A percentile compares a stretch with the other conserved stretches of the same genome.
These are phyloP conservation scores for Periconia sp. DNA, from an alignment of 2,329 filamentous ascomycete species.

Conservation along the genomic window DNA sequence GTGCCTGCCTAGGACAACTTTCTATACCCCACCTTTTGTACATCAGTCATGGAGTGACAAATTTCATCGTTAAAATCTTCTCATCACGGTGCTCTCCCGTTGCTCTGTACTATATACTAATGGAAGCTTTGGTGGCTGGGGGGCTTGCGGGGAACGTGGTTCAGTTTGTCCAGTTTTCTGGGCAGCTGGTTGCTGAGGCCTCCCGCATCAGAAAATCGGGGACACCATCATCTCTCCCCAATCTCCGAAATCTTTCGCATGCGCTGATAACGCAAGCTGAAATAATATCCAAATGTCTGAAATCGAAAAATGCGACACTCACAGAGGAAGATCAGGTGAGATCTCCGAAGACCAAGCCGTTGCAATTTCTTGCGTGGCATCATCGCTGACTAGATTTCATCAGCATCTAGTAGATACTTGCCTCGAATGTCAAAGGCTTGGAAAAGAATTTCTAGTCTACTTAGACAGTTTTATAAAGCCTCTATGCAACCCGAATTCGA, in stretches of 20 bases:
- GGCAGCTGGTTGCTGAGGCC: conserved; percentile 7
- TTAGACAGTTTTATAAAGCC: conserved; percentile 3
- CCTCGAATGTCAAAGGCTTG: conserved; percentile 8
- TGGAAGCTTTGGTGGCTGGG: conserved; percentile 18
- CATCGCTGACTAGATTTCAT: background rate
- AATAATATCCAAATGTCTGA: background rate
- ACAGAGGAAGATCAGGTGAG: conserved; percentile 12
- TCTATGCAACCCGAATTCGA: no score
- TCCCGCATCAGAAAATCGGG: conserved; percentile 5
- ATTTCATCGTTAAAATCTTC: no score
- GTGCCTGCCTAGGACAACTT: no score
- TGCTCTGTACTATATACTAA: no score
- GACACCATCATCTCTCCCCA: conserved; percentile 1
- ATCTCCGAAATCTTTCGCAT: background rate
- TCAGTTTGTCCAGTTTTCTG: conserved; percentile 15
- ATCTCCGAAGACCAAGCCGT: background rate
- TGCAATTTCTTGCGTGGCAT: no score
- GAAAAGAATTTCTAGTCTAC: conserved; percentile 9
- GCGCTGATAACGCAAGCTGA: conserved; percentile 4
- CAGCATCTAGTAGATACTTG: conserved; percentile 11
- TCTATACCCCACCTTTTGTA: no score
- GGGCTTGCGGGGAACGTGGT: conserved; percentile 19
- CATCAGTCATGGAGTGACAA: no score
- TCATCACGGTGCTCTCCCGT: no score
- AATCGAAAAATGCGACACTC: background rate